Base-by-base conservation (phyloP, 129 eudicot genomes). In the Arctium lappa region DNA sequence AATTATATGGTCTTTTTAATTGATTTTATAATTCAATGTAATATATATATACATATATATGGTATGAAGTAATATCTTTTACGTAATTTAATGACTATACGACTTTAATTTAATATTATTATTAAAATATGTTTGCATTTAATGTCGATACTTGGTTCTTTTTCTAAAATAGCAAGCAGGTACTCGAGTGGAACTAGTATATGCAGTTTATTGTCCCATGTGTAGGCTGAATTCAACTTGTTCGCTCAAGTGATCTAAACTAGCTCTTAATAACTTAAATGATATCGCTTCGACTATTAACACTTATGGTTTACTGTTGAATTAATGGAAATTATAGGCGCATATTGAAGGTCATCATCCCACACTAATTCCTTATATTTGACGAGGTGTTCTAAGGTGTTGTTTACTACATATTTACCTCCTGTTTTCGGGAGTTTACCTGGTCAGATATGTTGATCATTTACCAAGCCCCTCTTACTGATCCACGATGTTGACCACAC, bases 61-160 rank as follows among this genome's bases (percentile, higher is more conserved):
- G 32, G 37, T 77, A 77, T 7, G 6, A 62, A 34, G 39, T 30
- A 8, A 77, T 46, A 70, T 8, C 76, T 46, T 69, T 70, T 36
- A 70, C 76, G 77, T 70, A 80, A 80, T 70, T 33, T 15, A 44
- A 42, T 44, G 48, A 60, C 33, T 7, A 79, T 16, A 66, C 66
- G 46, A 30, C 82, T 66, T 30, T 79, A 46, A 40, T 66, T 44
- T 29, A 79, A 15, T 33, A 33, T 33, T 29, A 69, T 46, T 31
- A 29, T n/a, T 16, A 60, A 56, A 15, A 11, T 56, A 16, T 60
- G 68, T 60, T 1, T 79, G 40, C 82, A 79, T 69, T 79, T 29
- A 79, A 40, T 69, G 30, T 69, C 6, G 42, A 65, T 66, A 66
- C 56, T 38, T 78, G 22, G 11, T 36, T n/a, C 11, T 36, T n/a